Evolutionary conservation across 176 grass and related monocot species (phyloP).

Genomic region (sorghum (Sorghum bicolor)): DNA sequence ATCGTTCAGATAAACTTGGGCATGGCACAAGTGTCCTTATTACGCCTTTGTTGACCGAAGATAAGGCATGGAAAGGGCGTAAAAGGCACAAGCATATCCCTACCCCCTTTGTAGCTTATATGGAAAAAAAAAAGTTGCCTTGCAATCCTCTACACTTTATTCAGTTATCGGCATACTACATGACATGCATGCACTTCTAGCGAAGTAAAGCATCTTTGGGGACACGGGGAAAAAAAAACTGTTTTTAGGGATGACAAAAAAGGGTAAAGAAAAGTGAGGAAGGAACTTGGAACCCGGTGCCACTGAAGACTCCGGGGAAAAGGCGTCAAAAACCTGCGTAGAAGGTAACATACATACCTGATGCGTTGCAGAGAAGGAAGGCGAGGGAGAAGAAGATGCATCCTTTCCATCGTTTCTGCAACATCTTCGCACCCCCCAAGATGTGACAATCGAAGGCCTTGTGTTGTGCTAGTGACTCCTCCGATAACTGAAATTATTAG

Average conservation of each 20-base stretch:
- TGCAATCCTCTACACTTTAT: constrained; percentile 2
- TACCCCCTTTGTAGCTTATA: background rate
- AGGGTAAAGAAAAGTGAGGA: background rate
- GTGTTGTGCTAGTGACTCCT: background rate
- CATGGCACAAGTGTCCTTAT: background rate
- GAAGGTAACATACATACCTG: constrained; percentile 38
- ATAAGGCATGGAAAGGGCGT: constrained; percentile 12
- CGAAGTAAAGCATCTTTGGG: constrained; percentile 30
- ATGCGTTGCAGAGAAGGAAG: constrained; percentile 32
- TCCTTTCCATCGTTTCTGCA: constrained; percentile 42
- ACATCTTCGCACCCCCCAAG: constrained; percentile 26
- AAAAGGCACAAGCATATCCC: constrained; percentile 34
- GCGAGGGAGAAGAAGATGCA: constrained; percentile 35
- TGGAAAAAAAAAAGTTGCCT: background rate
- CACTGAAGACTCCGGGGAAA: background rate
- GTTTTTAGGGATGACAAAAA: background rate
- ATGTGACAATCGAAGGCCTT: too few relatives aligned
- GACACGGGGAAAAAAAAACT: background rate
- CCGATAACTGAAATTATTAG: background rate
- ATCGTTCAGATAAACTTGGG: background rate
- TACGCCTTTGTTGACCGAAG: constrained; percentile 23
- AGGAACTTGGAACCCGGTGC: constrained; percentile 5
- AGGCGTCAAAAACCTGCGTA: background rate
- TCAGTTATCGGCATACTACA: background rate
- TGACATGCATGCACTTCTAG: background rate